Percentiles rank a stretch among this genome's conserved stretches.
These are phyloP conservation scores for Starmerella vitae DNA, from an alignment of 805 yeast species.

Conservation along the genomic window DNA sequence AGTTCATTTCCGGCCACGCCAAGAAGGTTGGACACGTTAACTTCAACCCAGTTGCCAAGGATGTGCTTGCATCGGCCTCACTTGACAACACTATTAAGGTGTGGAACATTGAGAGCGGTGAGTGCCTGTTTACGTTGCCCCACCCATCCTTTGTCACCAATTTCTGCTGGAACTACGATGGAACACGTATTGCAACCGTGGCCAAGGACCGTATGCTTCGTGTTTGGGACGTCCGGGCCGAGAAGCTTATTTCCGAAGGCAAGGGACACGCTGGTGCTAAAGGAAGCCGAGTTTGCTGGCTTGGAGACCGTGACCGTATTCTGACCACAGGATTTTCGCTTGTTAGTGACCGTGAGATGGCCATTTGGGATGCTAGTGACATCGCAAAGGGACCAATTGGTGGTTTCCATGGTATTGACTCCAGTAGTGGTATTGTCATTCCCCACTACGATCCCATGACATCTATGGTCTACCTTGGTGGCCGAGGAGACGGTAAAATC, in stretches of 20 bases:
- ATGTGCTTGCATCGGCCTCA: conserved; percentile 80
- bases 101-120: conserved; percentile 75
- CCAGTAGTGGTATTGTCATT: conserved; percentile 85
- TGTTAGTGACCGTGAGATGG: conserved; percentile 87
- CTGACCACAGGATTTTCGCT: conserved; percentile 91
- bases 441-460: conserved; percentile 80
- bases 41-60: conserved; percentile 78
- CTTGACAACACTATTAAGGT: conserved; percentile 81
- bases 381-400: conserved; percentile 74
- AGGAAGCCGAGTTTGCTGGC: conserved; percentile 76
- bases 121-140: conserved; percentile 54
- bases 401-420: conserved; percentile 74
- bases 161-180: conserved; percentile 81
- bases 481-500: conserved; percentile 96
- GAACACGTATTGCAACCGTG: conserved; percentile 73
- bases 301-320: conserved; percentile 72
- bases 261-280: conserved; percentile 89
- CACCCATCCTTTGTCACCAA: conserved; percentile 91
- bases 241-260: conserved; percentile 66
- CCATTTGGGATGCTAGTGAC: conserved; percentile 75
- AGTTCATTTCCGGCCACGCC: conserved; percentile 67
- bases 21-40: conserved; percentile 87
- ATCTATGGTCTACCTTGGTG: conserved; percentile 73
- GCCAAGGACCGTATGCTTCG: conserved; percentile 82
- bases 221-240: conserved; percentile 79